Evolutionary conservation across 495 filamentous ascomycete species (phyloP), one percentile per base, ranked within the genome.

Genomic region (Annulohypoxylon nitens): DNA sequence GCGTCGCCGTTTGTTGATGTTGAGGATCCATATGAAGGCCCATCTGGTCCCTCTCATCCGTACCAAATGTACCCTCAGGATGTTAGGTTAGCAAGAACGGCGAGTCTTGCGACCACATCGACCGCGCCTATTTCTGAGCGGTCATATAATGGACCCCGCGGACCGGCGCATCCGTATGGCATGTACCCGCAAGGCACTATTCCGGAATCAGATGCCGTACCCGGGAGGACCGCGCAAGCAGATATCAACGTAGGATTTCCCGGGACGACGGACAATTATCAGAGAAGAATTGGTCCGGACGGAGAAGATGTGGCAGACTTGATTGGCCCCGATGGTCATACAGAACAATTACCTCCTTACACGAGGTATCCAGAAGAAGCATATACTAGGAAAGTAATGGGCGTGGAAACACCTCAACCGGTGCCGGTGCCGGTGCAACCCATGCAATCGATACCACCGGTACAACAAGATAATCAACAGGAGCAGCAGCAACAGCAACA

Each of bases 331-430:
- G 92, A 95, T 74, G 95, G 94, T 1, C 94, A 97, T 79, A 91
- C 92, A 2, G 95, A 98, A 77, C 93, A 94, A 71, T 83, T 97
- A 36, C 95, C 95, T 16, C 95, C 95, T 11, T 98, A 98, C 81
- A 91, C 93, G 11, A 86, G 91, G 69, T 95, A 93, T 78, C 90
- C 93, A 1, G 88, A 91, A 53, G 90, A 86, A 4, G 81, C 76
- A 10, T 80, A 84, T 71, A 76, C 70, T 23, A 77, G 78, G 62
- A 83, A 83, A 72, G 61, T 80, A 30, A 30, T 72, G 4, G 73
- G 64, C 1, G 20, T 74, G 34, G 61, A 74, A 45, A 61, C 53
- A 33, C 61, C 64, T 34, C 75, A 64, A 9, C 53, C 76, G 39
- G 61, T 64, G 25, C 65, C 73, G 36, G 60, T 60, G 50, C 65